A percentile compares a stretch with the other conserved stretches of the same genome.
Evolutionary conservation across 108 stramenopile species (phyloP).

Genomic region (Skeletonema potamos): DNA sequence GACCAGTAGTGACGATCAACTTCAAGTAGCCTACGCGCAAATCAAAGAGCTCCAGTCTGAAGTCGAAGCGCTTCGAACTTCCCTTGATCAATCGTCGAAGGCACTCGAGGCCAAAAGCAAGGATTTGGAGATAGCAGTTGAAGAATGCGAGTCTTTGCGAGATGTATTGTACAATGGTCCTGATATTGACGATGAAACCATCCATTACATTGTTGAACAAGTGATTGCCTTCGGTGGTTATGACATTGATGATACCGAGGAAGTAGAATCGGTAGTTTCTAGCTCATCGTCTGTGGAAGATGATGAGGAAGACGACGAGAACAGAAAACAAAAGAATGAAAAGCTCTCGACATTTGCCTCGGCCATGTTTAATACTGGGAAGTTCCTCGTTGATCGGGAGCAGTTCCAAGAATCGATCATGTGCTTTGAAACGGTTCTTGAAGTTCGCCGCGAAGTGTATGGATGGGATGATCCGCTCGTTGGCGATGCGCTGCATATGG

Average conservation of each 20-base stretch:
- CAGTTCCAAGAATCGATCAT: constrained; percentile 31
- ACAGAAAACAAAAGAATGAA: constrained; percentile 11
- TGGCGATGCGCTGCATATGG: constrained; percentile 43
- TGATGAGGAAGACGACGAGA: not conserved
- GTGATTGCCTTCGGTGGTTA: constrained; percentile 3
- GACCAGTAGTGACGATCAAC: not conserved
- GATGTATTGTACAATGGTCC: constrained; percentile 21
- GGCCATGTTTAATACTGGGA: constrained; percentile 33
- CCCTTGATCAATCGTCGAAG: constrained; percentile 18
- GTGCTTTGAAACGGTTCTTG: constrained; percentile 41
- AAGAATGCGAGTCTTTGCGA: constrained; percentile 21
- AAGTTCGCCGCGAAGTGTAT: constrained; percentile 32
- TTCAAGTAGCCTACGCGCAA: constrained; percentile 7
- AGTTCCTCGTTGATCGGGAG: constrained; percentile 40
- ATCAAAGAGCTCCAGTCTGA: constrained; percentile 33
- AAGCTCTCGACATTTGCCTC: constrained; percentile 35
- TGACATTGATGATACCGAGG: constrained; percentile 12
- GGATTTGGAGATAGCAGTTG: constrained; percentile 28
- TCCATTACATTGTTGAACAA: constrained; percentile 30
- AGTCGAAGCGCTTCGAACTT: constrained; percentile 14
- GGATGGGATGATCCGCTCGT: constrained; percentile 49
- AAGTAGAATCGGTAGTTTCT: constrained; percentile 21
- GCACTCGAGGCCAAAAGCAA: constrained; percentile 25
- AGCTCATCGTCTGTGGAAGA: constrained; percentile 8
- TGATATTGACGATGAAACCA: constrained; percentile 38